Conservation (phyloP, 2,329 filamentous ascomycete species). For the Hypocrella siamensis region DNA sequence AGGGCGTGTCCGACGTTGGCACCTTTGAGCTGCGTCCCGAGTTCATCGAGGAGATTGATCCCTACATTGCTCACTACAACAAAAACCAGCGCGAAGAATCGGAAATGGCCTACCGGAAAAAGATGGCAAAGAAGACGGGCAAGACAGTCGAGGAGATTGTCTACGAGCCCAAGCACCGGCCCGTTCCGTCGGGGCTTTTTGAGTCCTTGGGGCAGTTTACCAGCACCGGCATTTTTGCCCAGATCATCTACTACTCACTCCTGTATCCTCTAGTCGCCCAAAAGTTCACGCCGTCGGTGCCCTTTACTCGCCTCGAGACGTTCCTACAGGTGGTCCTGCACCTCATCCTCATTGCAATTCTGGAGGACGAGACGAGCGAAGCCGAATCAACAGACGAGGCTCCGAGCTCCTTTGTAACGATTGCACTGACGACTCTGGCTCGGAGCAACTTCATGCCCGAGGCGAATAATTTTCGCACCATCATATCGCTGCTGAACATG, state of each 20-base stretch:
- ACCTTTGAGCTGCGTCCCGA: conserved; percentile 85
- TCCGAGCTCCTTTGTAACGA: conserved; percentile 53
- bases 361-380: conserved; percentile 58
- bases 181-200: conserved; percentile 66
- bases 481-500: conserved; percentile 46
- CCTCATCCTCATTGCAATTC: conserved; percentile 67
- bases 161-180: conserved; percentile 71
- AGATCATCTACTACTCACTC: conserved; percentile 78
- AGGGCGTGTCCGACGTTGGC: conserved; percentile 82
- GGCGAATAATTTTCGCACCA: conserved; percentile 41
- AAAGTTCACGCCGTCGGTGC: conserved; percentile 56
- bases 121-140: conserved; percentile 76
- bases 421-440: conserved; percentile 49
- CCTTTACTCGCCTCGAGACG: conserved; percentile 70
- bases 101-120: conserved; percentile 73
- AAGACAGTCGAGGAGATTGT: conserved; percentile 72
- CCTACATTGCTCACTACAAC: conserved; percentile 89
- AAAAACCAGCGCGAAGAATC: conserved; percentile 96
- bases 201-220: conserved; percentile 65
- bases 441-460: conserved; percentile 45
- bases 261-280: conserved; percentile 62
- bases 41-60: conserved; percentile 77
- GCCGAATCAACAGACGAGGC: conserved; percentile 29
- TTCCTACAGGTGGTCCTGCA: conserved; percentile 88
- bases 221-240: conserved; percentile 68